phyloP scores from a whole-genome alignment of 2,329 filamentous ascomycete species.

The Hysterium pulicare region DNA sequence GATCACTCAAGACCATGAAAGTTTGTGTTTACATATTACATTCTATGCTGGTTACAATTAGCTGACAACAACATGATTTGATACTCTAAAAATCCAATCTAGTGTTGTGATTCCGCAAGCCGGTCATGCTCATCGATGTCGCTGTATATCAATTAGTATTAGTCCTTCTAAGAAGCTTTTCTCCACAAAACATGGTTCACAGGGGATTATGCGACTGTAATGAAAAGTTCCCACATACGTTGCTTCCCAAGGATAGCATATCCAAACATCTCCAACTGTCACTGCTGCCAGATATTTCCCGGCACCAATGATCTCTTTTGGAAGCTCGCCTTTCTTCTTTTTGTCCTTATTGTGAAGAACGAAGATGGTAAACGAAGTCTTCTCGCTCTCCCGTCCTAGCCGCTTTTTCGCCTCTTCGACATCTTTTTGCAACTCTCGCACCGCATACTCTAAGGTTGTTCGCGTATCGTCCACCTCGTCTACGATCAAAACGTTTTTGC shows the following conservation, averaged over 20 bases:
- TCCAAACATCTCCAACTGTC: conserved; percentile 94
- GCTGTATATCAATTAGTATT: conserved; percentile 34
- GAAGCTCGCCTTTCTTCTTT: conserved; percentile 83
- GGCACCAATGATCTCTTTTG: conserved; percentile 69
- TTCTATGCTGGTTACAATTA: no score
- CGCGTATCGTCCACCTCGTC: conserved; percentile 95
- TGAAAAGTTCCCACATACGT: conserved; percentile 47
- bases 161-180: conserved; percentile 1
- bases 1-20: no score
- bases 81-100: no score
- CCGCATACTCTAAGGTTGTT: conserved; percentile 90
- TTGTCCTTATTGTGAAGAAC: conserved; percentile 99
- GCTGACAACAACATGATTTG: no score
- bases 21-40: no score
- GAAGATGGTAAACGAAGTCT: conserved; percentile 90
- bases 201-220: background rate
- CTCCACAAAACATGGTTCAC: background rate
- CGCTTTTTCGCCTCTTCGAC: conserved; percentile 76
- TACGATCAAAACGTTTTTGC: conserved; percentile 88
- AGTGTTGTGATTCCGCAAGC: no score
- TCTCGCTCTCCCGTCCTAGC: conserved; percentile 64
- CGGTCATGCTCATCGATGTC: conserved; percentile 92
- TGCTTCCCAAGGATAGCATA: conserved; percentile 98
- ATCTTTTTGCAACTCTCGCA: conserved; percentile 91
- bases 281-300: conserved; percentile 78